These are phyloP conservation scores for Shiraia sp. DNA, from an alignment of 2,329 filamentous ascomycete species.

Conservation along the genomic window DNA sequence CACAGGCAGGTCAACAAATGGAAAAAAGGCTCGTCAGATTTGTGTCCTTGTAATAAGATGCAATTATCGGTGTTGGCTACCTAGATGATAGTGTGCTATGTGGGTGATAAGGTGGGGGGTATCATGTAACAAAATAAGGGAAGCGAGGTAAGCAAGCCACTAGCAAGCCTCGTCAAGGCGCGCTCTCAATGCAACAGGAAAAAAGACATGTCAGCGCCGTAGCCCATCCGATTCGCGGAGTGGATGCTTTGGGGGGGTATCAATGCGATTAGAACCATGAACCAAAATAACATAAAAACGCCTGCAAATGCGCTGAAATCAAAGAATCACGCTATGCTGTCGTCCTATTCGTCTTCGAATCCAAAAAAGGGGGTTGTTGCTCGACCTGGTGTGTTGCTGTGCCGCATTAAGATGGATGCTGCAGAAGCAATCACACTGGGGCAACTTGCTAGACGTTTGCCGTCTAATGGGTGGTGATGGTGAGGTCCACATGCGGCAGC, in stretches of 20 bases:
- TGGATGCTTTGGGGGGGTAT: constrained; percentile 20
- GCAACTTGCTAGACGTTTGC: too few species aligned
- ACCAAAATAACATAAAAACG: constrained; percentile 12
- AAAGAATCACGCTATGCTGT: background rate
- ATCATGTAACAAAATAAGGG: constrained; percentile 27
- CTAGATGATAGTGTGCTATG: constrained; percentile 12
- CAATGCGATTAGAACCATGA: constrained; percentile 19
- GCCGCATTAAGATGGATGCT: background rate
- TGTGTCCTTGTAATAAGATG: too few species aligned
- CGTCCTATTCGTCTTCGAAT: too few species aligned
- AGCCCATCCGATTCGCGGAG: constrained; percentile 22
- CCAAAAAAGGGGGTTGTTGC: too few species aligned
- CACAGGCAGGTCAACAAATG: too few species aligned
- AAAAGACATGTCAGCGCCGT: constrained; percentile 26
- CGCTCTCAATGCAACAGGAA: constrained; percentile 11
- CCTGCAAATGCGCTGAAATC: constrained; percentile 17
- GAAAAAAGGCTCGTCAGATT: too few species aligned
- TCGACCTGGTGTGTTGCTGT: constrained; percentile 1
- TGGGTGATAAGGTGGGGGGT: constrained; percentile 34
- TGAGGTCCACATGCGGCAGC: too few species aligned
- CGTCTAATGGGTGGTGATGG: too few species aligned
- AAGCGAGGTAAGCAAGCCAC: constrained; percentile 32
- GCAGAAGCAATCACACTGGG: background rate
- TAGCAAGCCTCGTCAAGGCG: constrained; percentile 23
- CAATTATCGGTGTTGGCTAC: constrained; percentile 5